Conservation (phyloP, 495 filamentous ascomycete species). For the Penicillium coffeae region DNA sequence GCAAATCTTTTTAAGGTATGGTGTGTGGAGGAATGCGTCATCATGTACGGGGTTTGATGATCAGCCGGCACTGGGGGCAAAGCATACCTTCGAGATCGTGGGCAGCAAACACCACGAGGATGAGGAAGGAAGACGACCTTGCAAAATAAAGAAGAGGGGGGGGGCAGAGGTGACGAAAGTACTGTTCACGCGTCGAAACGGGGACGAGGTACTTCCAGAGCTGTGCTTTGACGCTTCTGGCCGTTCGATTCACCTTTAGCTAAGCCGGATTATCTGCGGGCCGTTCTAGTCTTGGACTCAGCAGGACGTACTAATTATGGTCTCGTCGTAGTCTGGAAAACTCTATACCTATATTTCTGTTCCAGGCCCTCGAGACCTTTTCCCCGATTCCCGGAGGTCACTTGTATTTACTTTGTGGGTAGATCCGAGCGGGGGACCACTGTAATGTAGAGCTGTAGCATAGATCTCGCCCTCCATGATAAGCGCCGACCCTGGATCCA, state of each 20-base stretch:
- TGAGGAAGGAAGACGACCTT: conserved; percentile 1
- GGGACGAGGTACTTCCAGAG: conserved; percentile 6
- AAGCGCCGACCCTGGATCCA: too few relatives aligned
- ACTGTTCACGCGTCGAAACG: conserved; percentile 23
- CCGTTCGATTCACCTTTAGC: conserved; percentile 2
- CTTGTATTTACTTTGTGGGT: too few relatives aligned
- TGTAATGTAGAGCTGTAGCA: too few relatives aligned
- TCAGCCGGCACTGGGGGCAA: conserved; percentile 2
- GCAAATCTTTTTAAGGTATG: conserved; percentile 10
- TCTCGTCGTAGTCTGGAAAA: too few relatives aligned
- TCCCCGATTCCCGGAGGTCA: too few relatives aligned
- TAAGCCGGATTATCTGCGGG: conserved; percentile 13
- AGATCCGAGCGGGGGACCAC: too few relatives aligned
- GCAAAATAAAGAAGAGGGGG: conserved; percentile 4
- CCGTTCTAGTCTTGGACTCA: conserved; percentile 5
- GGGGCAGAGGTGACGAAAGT: conserved; percentile 13
- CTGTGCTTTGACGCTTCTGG: conserved; percentile 17
- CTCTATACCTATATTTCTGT: too few relatives aligned
- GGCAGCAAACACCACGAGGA: not conserved
- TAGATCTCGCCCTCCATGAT: too few relatives aligned
- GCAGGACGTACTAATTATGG: too few relatives aligned
- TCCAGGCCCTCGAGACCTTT: too few relatives aligned
- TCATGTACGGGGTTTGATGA: conserved; percentile 26
- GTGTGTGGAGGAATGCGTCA: conserved; percentile 39
- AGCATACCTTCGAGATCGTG: too few relatives aligned